Percentiles rank a stretch among this genome's conserved stretches.
These are phyloP conservation scores for Inosperma sp. DNA, from an alignment of 768 basidiomycete genomes.

Conservation along the genomic window DNA sequence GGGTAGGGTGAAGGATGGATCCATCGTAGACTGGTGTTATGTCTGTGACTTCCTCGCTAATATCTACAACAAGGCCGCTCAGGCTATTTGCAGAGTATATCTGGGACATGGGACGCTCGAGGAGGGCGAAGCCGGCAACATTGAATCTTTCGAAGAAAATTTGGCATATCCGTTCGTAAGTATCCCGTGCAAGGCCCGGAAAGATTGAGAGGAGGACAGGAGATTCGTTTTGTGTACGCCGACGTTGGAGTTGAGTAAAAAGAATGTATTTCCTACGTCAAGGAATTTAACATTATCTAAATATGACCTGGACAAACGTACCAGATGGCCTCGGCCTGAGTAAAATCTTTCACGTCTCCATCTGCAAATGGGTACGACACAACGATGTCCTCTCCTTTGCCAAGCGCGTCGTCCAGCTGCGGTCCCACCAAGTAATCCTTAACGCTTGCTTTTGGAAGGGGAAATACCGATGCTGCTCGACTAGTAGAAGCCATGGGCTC, in stretches of 20 bases:
- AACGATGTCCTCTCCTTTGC: conserved; percentile 64
- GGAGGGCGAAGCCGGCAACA: conserved; percentile 72
- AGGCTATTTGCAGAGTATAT: conserved; percentile 72
- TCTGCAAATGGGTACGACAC: conserved; percentile 82
- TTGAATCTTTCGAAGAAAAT: conserved; percentile 93
- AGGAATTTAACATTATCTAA: conserved; percentile 9
- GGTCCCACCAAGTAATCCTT: conserved; percentile 81
- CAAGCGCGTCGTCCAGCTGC: conserved; percentile 75
- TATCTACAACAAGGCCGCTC: conserved; percentile 76
- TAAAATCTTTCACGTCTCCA: conserved; percentile 70
- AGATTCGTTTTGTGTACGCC: conserved; percentile 83
- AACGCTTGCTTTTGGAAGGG: conserved; percentile 50
- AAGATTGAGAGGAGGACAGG: conserved; percentile 73
- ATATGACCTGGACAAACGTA: conserved; percentile 34
- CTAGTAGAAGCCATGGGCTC: conserved; percentile 41
- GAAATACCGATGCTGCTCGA: conserved; percentile 41
- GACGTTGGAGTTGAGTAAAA: conserved; percentile 67
- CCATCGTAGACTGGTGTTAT: conserved; percentile 77
- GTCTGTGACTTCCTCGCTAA: conserved; percentile 72
- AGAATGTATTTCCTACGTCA: conserved; percentile 74
- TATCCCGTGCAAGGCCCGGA: conserved; percentile 57
- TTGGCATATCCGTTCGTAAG: conserved; percentile 72
- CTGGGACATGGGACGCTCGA: conserved; percentile 82
- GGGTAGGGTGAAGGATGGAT: conserved; percentile 51
- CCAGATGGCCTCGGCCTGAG: conserved; percentile 88